Evolutionary conservation across 176 grass and related monocot genomes (phyloP).

Genomic region (Oryza meridionalis): DNA sequence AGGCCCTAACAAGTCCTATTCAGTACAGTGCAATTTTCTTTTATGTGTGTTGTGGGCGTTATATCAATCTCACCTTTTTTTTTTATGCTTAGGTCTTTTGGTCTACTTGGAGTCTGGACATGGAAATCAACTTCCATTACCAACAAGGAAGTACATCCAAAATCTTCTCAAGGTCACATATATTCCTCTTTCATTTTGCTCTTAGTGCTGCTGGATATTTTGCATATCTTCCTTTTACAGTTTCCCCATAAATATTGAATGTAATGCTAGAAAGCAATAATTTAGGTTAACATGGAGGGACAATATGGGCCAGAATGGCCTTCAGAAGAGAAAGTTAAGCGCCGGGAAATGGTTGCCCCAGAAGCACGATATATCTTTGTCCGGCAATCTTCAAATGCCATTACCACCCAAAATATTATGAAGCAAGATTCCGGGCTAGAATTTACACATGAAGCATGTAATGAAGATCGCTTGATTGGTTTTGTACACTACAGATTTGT

Average conservation of each 20-base stretch:
- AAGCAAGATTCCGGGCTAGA: slow-evolving; percentile 27
- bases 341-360: slow-evolving; percentile 62
- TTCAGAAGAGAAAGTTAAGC: slow-evolving; percentile 91
- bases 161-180: slow-evolving; percentile 78
- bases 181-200: not conserved
- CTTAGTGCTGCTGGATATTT: not conserved
- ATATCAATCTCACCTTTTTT: slow-evolving; percentile 1
- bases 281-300: slow-evolving; percentile 76
- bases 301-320: slow-evolving; percentile 73
- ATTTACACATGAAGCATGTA: slow-evolving; percentile 7
- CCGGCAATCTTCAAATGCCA: slow-evolving; percentile 28
- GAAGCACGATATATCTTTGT: slow-evolving; percentile 78
- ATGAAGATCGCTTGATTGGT: slow-evolving; percentile 56
- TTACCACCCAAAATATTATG: slow-evolving; percentile 1
- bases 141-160: slow-evolving; percentile 67
- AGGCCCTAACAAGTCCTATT: not conserved
- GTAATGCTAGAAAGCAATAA: slow-evolving; percentile 22
- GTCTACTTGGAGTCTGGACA: slow-evolving; percentile 67
- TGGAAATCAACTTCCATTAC: slow-evolving; percentile 57
- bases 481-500: slow-evolving; percentile 88
- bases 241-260: slow-evolving; percentile 25
- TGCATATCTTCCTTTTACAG: not conserved
- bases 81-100: slow-evolving; percentile 58
- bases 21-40: not conserved
- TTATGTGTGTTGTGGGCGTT: not conserved